Evolutionary conservation across 768 basidiomycete genomes (phyloP).

Genomic region (Auriscalpium orientale): DNA sequence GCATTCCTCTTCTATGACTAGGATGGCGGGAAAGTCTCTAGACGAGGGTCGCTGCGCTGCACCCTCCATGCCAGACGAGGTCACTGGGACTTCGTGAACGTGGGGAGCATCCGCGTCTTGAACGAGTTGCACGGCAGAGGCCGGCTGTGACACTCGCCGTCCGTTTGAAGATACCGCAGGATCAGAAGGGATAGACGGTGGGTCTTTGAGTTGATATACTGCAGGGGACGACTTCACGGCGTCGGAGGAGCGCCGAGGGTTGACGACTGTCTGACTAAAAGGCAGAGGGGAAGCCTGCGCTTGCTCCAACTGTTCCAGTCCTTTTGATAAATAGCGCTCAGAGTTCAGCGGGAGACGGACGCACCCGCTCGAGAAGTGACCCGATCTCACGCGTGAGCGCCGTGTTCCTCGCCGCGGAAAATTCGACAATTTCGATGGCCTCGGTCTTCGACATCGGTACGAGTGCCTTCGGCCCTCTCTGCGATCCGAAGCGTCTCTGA

Average conservation of each 20-base stretch:
- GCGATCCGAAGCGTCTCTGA: no score
- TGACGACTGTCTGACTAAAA: no score
- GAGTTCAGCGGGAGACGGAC: background rate
- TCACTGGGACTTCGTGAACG: background rate
- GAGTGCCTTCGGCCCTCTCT: no score
- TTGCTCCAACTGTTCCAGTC: slow-evolving; percentile 4
- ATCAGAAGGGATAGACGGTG: no score
- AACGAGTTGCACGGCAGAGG: no score
- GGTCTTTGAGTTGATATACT: no score
- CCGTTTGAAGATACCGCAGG: no score
- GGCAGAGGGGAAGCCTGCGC: background rate
- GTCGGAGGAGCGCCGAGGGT: no score
- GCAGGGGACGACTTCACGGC: no score
- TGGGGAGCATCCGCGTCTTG: background rate
- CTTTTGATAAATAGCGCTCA: background rate
- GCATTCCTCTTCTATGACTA: slow-evolving; percentile 15
- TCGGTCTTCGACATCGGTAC: slow-evolving; percentile 7
- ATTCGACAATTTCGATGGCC: slow-evolving; percentile 11
- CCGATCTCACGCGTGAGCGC: slow-evolving; percentile 9
- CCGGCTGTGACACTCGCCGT: no score
- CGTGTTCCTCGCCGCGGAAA: slow-evolving; percentile 9
- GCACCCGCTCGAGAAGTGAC: slow-evolving; percentile 8
- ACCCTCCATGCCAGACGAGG: background rate
- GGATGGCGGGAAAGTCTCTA: slow-evolving; percentile 1
- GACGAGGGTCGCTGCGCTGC: background rate